Evolutionary conservation across 2,329 filamentous ascomycete genomes (phyloP).

Genomic region (Ophiostoma sp.): DNA sequence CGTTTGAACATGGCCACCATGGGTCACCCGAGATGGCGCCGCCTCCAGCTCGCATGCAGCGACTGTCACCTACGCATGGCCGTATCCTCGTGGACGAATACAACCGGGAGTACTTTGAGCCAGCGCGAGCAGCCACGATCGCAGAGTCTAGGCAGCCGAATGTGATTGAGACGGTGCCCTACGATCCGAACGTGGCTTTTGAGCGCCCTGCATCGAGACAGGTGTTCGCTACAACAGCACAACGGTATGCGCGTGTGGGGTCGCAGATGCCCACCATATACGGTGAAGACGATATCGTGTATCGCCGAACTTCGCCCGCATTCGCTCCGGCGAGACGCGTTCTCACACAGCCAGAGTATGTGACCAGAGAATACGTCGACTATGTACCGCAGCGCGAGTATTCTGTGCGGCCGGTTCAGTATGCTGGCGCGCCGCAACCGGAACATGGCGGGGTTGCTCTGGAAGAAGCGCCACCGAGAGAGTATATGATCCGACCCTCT

Average conservation of each 20-base stretch:
- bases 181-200: conserved; percentile 44
- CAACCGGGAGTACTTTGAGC: conserved; percentile 70
- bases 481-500: conserved; percentile 47
- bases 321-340: conserved; percentile 45
- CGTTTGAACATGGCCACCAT: conserved; percentile 24
- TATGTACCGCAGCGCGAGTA: conserved; percentile 53
- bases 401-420: conserved; percentile 42
- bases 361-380: conserved; percentile 43
- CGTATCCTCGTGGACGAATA: conserved; percentile 76
- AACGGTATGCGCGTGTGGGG: conserved; percentile 40
- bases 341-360: conserved; percentile 58
- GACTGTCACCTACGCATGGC: conserved; percentile 38
- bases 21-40: conserved; percentile 34
- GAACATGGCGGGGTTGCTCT: not conserved
- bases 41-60: conserved; percentile 44
- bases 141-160: conserved; percentile 21
- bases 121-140: conserved; percentile 29
- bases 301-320: conserved; percentile 47
- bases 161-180: conserved; percentile 11
- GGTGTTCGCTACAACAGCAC: not conserved
- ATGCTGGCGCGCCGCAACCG: conserved; percentile 1
- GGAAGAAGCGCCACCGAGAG: conserved; percentile 40
- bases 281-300: conserved; percentile 47
- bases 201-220: conserved; percentile 46
- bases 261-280: conserved; percentile 48